Conservation (phyloP, 495 filamentous ascomycete species). For the Bathelium albidoporum region DNA sequence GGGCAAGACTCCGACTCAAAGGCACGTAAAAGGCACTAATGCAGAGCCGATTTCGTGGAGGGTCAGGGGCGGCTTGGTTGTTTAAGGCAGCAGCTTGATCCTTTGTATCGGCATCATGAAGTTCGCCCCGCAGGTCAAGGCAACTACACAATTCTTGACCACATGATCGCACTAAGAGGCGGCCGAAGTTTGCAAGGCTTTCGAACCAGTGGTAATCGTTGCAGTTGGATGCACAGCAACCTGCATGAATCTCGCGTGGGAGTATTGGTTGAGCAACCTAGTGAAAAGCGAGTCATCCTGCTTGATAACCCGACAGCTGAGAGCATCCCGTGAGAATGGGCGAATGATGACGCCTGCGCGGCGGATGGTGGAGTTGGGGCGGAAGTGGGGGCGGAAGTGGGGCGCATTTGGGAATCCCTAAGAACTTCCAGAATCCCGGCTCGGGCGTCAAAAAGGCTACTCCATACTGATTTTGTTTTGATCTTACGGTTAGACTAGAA, state of each 20-base stretch:
- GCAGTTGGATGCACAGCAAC: not conserved
- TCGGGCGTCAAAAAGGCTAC: too few species aligned
- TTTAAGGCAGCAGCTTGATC: not conserved
- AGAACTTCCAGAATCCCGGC: too few species aligned
- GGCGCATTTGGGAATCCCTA: too few species aligned
- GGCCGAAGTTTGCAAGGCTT: not conserved
- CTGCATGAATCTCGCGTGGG: not conserved
- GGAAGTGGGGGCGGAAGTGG: too few species aligned
- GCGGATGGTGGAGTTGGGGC: too few species aligned
- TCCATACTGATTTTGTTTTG: too few species aligned
- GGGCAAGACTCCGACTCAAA: not conserved
- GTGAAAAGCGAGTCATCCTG: not conserved
- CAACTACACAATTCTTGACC: not conserved
- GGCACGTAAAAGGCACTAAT: too few species aligned
- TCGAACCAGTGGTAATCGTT: not conserved
- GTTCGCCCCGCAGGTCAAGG: not conserved
- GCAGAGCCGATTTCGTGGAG: too few species aligned
- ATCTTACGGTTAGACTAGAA: too few species aligned
- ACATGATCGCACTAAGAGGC: not conserved
- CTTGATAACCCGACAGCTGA: not conserved
- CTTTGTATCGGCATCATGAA: not conserved
- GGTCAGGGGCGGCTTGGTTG: not conserved
- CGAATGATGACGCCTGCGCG: too few species aligned
- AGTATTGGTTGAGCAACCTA: not conserved
- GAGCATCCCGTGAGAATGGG: not conserved